These are phyloP conservation scores for Triticum aestivum DNA, from an alignment of 176 grass and related monocot species.

Conservation along the genomic window IWGSC_CS_RefSeq_v2.1 NC_057807.1:544461408-544461907, in stretches of 20 bases:
- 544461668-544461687: slow-evolving; percentile 89
- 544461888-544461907: slow-evolving; percentile 84
- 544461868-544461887: slow-evolving; percentile 74
- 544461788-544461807: slow-evolving; percentile 61
- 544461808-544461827: slow-evolving; percentile 52
- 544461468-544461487: slow-evolving; percentile 73
- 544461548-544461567: slow-evolving; percentile 84
- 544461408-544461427: slow-evolving; percentile 91
- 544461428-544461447: slow-evolving; percentile 83
- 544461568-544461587: slow-evolving; percentile 92
- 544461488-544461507: slow-evolving; percentile 97
- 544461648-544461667: slow-evolving; percentile 81
- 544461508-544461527: slow-evolving; percentile 71
- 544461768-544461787: slow-evolving; percentile 68
- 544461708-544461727: slow-evolving; percentile 64
- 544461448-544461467: slow-evolving; percentile 73
- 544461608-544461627: slow-evolving; percentile 83
- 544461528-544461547: slow-evolving; percentile 87
- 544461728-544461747: slow-evolving; percentile 85
- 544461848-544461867: slow-evolving; percentile 85
- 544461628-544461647: slow-evolving; percentile 98
- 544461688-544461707: slow-evolving; percentile 75
- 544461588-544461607: slow-evolving; percentile 88
- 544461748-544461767: slow-evolving; percentile 90
- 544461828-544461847: slow-evolving; percentile 55